These are phyloP conservation scores for Vinca major DNA, from an alignment of 305 asterid genomes.

Conservation along the genomic window DNA sequence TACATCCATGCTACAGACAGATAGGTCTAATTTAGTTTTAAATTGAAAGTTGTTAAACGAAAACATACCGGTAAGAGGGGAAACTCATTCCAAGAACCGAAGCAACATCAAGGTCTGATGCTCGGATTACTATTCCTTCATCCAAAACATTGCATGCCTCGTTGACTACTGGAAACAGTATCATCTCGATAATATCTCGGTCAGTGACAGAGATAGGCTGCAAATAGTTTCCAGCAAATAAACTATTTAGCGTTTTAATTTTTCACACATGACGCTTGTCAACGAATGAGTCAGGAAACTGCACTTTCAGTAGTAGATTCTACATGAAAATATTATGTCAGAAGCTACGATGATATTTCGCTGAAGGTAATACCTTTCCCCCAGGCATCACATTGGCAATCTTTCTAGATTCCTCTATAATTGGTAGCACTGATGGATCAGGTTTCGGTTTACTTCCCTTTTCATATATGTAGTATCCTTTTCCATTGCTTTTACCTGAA, in stretches of 20 bases:
- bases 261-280: background rate
- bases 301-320: background rate
- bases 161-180: slow-evolving; percentile 87
- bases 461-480: slow-evolving; percentile 32
- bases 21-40: background rate
- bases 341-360: background rate
- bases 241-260: background rate
- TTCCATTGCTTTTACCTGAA: slow-evolving; percentile 33
- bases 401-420: slow-evolving; percentile 33
- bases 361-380: slow-evolving; percentile 25
- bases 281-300: background rate
- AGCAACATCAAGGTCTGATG: slow-evolving; percentile 89
- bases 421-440: slow-evolving; percentile 27
- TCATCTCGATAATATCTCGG: slow-evolving; percentile 83
- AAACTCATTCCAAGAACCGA: slow-evolving; percentile 97
- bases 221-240: slow-evolving; percentile 13
- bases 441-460: slow-evolving; percentile 38
- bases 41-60: slow-evolving; percentile 3
- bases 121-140: slow-evolving; percentile 74
- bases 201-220: slow-evolving; percentile 85
- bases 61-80: slow-evolving; percentile 78
- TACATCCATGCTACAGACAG: background rate
- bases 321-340: background rate
- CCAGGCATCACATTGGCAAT: slow-evolving; percentile 27
- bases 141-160: slow-evolving; percentile 93